A percentile compares a stretch with the other conserved stretches of the same genome.
Evolutionary conservation across 2,329 filamentous ascomycete species (phyloP).

Genomic region (Cladophialophora bantiana): DNA sequence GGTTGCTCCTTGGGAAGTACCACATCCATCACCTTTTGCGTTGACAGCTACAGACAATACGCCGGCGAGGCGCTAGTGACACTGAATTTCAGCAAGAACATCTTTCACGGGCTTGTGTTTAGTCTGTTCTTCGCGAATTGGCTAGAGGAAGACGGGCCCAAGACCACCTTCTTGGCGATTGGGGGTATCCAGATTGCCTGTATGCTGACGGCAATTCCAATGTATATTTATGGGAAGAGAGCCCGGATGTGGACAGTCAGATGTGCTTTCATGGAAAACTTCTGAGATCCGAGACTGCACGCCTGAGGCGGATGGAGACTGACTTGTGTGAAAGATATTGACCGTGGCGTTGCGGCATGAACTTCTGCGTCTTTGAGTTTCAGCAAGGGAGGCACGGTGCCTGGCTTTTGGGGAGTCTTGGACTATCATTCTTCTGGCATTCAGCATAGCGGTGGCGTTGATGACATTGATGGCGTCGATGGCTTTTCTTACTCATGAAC

Average conservation of each 20-base stretch:
- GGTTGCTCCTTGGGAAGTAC: conserved; percentile 90
- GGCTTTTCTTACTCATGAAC: neutral
- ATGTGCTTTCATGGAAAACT: conserved; percentile 85
- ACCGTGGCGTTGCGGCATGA: neutral
- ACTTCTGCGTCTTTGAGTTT: neutral
- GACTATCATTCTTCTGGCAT: neutral
- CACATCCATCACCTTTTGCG: conserved; percentile 90
- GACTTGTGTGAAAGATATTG: neutral
- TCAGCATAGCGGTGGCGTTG: conserved; percentile 15
- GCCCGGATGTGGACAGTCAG: conserved; percentile 93
- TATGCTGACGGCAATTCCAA: conserved; percentile 78
- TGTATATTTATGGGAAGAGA: conserved; percentile 94
- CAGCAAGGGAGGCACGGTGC: neutral
- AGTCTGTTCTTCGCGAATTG: conserved; percentile 86
- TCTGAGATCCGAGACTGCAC: conserved; percentile 47
- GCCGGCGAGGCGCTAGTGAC: conserved; percentile 94
- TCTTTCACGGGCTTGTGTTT: conserved; percentile 89
- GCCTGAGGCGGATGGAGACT: neutral
- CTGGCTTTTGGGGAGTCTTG: neutral
- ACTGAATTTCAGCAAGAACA: conserved; percentile 92
- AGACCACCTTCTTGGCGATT: conserved; percentile 79
- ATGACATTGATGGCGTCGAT: neutral
- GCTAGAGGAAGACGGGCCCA: conserved; percentile 77
- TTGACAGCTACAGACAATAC: conserved; percentile 92
- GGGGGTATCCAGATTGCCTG: conserved; percentile 84